Evolutionary conservation across 2,329 filamentous ascomycete species (phyloP), one percentile per base, ranked within the genome.

Genomic region (Geosmithia morbida): DNA sequence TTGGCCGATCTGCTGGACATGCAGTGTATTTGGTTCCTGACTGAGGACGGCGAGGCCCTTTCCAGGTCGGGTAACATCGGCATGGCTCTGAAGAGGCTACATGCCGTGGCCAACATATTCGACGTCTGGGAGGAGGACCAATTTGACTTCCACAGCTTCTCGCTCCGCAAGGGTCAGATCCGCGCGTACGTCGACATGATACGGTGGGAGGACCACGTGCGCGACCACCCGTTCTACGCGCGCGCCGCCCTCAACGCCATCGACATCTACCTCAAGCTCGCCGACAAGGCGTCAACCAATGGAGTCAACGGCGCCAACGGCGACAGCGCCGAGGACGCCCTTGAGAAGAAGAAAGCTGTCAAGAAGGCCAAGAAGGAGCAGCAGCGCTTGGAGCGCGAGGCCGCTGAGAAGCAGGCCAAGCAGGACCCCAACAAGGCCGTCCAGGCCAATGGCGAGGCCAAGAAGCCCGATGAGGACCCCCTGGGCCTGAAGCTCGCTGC

Each of bases 91-190:
- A 98, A 98, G 71, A 81, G 94, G 45, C 90, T 96, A 65, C 86
- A 89, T 53, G 74, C 86, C 19, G 78, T 98, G 49, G 83, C 83
- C 62, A 87, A 86, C 65, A 94, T 98, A 54, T 98, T 98, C 58
- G 90, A 97, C 54, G 81, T 87, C 18, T 98, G 92, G 92, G 85
- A 94, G 60, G 94, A 98, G 62, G 92, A 98, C 57, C 92, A 98
- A 59, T 96, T 97, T 57, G 92, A 98, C 62, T 98, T 98, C 71
- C 94, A 98, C 71, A 87, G 81, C 61, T 98, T 98, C 66, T 96
- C 88, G 18, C 71, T 98, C n/a, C 76, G 92, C 18, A 98, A 97
- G 65, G 94, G 94, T 14, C 90, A 95, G 71, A 87, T 97, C 51
- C 76, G 90, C 48, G 86, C 92, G 1, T 98, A 98, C 60, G 72